Conservation (phyloP, 768 basidiomycete genomes). For the Leccinum fibrillosum region DNA sequence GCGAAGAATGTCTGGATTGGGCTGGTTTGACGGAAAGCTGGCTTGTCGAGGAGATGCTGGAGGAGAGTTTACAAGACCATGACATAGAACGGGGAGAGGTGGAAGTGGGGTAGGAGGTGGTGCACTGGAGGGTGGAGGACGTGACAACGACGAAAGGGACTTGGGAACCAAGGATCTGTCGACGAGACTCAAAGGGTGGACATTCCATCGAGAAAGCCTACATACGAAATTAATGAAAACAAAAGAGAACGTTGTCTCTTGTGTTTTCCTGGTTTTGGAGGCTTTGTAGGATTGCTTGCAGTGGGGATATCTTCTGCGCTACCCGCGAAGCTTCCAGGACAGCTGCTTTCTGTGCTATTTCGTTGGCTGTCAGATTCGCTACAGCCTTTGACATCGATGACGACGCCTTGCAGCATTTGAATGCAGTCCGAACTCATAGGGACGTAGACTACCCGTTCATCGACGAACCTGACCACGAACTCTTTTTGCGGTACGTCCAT, state of each 20-base stretch:
- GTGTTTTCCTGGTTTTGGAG: conserved; percentile 45
- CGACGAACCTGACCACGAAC: conserved; percentile 55
- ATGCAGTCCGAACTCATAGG: conserved; percentile 41
- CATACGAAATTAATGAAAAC: conserved; percentile 63
- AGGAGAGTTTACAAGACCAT: conserved; percentile 28
- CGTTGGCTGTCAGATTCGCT: conserved; percentile 33
- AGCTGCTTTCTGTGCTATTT: conserved; percentile 31
- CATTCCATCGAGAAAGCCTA: background rate
- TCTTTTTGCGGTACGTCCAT: conserved; percentile 52
- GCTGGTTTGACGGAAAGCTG: conserved; percentile 2
- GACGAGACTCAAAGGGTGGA: conserved; percentile 1
- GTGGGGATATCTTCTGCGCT: conserved; percentile 19
- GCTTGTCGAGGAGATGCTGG: conserved; percentile 22
- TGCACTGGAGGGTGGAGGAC: conserved; percentile 18
- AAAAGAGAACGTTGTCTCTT: conserved; percentile 71
- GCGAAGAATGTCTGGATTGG: conserved; percentile 44
- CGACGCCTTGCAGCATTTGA: conserved; percentile 46
- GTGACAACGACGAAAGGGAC: conserved; percentile 24
- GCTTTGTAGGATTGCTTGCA: conserved; percentile 18
- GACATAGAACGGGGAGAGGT: conserved; percentile 28
- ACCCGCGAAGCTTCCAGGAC: conserved; percentile 15
- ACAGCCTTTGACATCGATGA: conserved; percentile 50
- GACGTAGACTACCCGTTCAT: conserved; percentile 52
- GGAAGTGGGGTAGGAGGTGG: conserved; percentile 30
- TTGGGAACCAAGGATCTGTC: conserved; percentile 32